Percentiles rank a stretch among this genome's conserved stretches.
Evolutionary conservation across 1,284 basidiomycete species (phyloP).

Genomic region (Chalciporus sp.): DNA sequence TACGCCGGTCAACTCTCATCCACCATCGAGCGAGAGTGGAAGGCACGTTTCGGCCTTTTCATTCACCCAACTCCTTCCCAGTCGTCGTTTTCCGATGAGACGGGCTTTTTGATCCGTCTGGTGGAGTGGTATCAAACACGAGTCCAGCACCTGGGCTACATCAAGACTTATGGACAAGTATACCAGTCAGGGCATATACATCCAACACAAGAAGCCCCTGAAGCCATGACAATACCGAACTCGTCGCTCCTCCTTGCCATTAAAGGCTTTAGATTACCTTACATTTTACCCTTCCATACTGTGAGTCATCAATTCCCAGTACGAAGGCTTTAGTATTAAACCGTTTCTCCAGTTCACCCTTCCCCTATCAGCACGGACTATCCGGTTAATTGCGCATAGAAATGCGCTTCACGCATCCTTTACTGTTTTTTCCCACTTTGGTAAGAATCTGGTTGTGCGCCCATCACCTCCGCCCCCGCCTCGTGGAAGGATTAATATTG

Average conservation of each 20-base stretch:
- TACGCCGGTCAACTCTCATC: constrained; percentile 29
- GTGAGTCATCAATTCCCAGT: constrained; percentile 29
- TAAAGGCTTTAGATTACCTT: constrained; percentile 47
- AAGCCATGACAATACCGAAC: constrained; percentile 27
- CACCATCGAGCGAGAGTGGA: constrained; percentile 41
- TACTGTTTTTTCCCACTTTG: constrained; percentile 44
- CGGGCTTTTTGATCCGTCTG: constrained; percentile 55
- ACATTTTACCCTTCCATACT: constrained; percentile 62
- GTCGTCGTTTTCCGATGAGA: constrained; percentile 44
- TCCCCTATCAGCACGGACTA: constrained; percentile 50
- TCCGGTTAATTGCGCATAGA: constrained; percentile 59
- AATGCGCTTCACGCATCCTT: constrained; percentile 60
- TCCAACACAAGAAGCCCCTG: constrained; percentile 5
- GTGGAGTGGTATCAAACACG: constrained; percentile 52
- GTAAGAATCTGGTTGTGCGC: constrained; percentile 21
- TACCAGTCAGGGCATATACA: constrained; percentile 21
- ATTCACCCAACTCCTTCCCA: constrained; percentile 34
- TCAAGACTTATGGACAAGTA: constrained; percentile 41
- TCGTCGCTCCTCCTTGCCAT: constrained; percentile 37
- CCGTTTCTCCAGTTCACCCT: constrained; percentile 51
- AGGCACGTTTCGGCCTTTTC: constrained; percentile 39
- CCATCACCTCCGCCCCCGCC: constrained; percentile 51
- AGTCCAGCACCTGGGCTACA: constrained; percentile 55
- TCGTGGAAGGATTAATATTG: constrained; percentile 51
- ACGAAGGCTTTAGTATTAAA: neutral